Evolutionary conservation across 1,284 basidiomycete species (phyloP), one percentile per base, ranked within the genome.

Genomic region (Puccinia triticina): DNA sequence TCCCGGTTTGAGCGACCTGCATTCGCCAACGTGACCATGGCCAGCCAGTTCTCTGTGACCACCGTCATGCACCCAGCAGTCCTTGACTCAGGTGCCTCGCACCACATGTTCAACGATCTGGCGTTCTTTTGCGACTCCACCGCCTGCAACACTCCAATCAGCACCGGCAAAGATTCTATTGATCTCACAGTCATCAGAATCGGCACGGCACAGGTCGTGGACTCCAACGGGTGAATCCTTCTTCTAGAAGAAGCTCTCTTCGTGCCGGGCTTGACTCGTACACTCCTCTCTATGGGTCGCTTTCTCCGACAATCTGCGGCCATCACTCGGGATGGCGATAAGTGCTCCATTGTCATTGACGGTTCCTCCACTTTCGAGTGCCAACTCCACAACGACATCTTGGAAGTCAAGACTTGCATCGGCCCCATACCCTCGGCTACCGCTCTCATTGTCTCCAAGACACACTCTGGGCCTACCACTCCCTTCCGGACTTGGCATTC

Each of bases 71-170:
- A 11, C 11, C 26, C 34, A 32, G 4, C 59, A 5, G 59, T 64
- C 18, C 59, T 64, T n/a, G 59, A 64, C 59, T 26, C 59, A 3
- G 59, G 59, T 7, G 59, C 59, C 8, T 64, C n/a, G n/a, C 59
- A 64, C 26, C 59, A 64, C 59, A 64, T 64, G 59, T 64, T 64
- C 26, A 64, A 64, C 26, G 26, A 48, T 18, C 18, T 48, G n/a
- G n/a, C 29, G 5, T 26, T n/a, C 34, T 64, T 64, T 18, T 7
- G 16, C 23, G 16, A 4, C 55, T 7, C 26, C 26, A 18, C 5
- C 5, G 23, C 4, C 8, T n/a, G 23, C 16, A 5, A 29, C 21
- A 5, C 21, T 57, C 55, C 55, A 5, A 57, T 57, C 26, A 23
- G 55, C 55, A 57, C 55, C 7, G 26, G 55, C 21, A 57, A 18